Evolutionary conservation across 108 stramenopile species (phyloP), one percentile per base, ranked within the genome.

Genomic region (Asterionellopsis glacialis): DNA sequence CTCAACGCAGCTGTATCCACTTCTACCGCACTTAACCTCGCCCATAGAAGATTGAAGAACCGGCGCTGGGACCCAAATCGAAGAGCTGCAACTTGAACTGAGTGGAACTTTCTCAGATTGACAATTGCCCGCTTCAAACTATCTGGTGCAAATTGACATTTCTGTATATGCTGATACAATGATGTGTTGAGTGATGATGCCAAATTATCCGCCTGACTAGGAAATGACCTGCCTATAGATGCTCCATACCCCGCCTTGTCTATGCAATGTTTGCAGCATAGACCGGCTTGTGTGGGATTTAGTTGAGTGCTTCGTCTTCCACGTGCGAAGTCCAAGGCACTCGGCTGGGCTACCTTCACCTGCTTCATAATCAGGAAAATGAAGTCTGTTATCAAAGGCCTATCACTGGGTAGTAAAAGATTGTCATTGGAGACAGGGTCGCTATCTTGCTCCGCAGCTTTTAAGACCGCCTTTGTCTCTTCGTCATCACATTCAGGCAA

Each of bases 301-400:
- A 58, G 0, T 2, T 38, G 25, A 4, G 56, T 69, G 59, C 57
- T 61, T 47, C 73, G 51, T 33, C 65, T 45, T 39, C 69, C 65
- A 12, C 61, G 42, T 13, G 41, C 57, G 52, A 72, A 65, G 39
- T 81, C 80, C 24, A 40, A n/a, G 0, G 40, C 27, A 7, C 51
- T 78, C 39, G 77, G 77, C 28, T 67, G 21, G 28, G 71, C 70
- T 23, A 65, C 45, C 51, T 68, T 79, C 21, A 79, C 52, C 41
- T 79, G 76, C 11, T 75, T 67, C 72, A 79, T 70, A 25, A 70
- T 73, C 41, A 83, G 58, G 64, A 79, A 79, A 12, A 83, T 68
- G 59, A 69, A 83, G 45, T 83, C 78, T 21, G 82, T 70, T 0
- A 80, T 64, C 42, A 79, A 47, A 33, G 55, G 33, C 39, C 74